phyloP scores from a whole-genome alignment of 148 eudicot genomes.

The Rhododendron henanense region DNA sequence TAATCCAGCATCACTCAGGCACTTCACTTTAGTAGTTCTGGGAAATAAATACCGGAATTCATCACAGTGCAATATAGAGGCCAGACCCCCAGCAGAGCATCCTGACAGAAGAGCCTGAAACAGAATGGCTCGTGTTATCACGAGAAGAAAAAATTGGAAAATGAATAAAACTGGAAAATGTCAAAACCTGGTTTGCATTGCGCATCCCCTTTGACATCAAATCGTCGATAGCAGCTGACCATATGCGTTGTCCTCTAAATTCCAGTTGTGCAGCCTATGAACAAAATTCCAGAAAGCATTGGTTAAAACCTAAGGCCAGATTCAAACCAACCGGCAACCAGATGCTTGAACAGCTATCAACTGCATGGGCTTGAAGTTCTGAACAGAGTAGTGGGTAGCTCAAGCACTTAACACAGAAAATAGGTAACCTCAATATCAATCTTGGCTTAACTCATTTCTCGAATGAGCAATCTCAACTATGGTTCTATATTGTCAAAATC shows the following conservation, averaged over 20 bases:
- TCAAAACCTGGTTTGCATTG: conserved; percentile 56
- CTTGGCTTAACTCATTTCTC: background rate
- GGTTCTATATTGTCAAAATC: background rate
- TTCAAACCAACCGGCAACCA: background rate
- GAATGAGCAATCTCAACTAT: background rate
- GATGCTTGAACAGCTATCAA: background rate
- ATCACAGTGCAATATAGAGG: conserved; percentile 89
- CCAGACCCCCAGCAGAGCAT: conserved; percentile 97
- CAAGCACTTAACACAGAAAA: background rate
- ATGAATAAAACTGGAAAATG: background rate
- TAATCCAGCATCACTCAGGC: conserved; percentile 91
- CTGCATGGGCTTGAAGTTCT: background rate
- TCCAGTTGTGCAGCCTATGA: conserved; percentile 58
- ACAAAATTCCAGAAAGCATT: background rate
- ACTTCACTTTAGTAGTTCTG: conserved; percentile 68
- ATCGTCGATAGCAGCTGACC: conserved; percentile 72
- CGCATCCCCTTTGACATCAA: conserved; percentile 86
- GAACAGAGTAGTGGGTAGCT: background rate
- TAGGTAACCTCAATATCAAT: background rate
- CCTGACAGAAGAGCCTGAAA: conserved; percentile 89
- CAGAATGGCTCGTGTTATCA: background rate
- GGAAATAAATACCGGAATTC: conserved; percentile 59
- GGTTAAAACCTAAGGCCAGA: background rate
- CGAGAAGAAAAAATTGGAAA: background rate
- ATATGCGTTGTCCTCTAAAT: conserved; percentile 88